Percentiles rank a stretch among this genome's conserved stretches.
Conservation (phyloP, 2,329 filamentous ascomycete species). For the Epichloe scottii region DNA sequence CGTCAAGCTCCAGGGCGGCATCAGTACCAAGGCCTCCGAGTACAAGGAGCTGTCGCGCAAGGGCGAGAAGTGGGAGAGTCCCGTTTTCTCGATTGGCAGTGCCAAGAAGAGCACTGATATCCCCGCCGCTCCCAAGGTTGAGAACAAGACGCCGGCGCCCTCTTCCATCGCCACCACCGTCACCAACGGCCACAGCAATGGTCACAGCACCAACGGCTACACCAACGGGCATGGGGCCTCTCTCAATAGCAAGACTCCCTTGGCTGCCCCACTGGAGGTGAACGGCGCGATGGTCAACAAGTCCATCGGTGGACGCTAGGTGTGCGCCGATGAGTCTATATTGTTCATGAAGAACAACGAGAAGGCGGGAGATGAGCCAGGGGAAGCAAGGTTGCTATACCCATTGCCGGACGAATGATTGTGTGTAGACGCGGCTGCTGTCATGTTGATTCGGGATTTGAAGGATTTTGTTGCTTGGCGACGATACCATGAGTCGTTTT, state of each 20-base stretch:
- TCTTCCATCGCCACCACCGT: constrained; percentile 12
- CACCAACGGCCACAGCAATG: constrained; percentile 12
- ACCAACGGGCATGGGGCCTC: constrained; percentile 6
- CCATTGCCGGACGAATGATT: constrained; percentile 5
- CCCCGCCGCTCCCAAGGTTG: constrained; percentile 43
- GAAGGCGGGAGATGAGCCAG: background rate
- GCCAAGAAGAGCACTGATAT: constrained; percentile 62
- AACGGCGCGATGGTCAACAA: constrained; percentile 1
- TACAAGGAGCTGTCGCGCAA: constrained; percentile 79
- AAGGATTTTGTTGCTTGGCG: background rate
- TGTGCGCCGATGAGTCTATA: constrained; percentile 6
- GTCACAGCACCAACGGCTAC: constrained; percentile 6
- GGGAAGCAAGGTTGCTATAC: constrained; percentile 8
- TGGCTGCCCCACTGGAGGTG: constrained; percentile 1
- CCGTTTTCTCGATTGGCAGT: constrained; percentile 77
- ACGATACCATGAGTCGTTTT: constrained; percentile 3
- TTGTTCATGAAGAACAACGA: constrained; percentile 1
- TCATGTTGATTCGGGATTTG: background rate
- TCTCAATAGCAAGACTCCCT: constrained; percentile 3
- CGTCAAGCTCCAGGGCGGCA: constrained; percentile 67
- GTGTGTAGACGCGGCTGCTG: background rate
- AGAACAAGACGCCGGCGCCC: constrained; percentile 26
- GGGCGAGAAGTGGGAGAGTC: constrained; percentile 90
- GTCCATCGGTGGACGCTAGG: constrained; percentile 9
- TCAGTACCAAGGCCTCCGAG: constrained; percentile 86